Base-by-base conservation (phyloP, 208 protist genomes). In the Acanthamoeba royreba region DNA sequence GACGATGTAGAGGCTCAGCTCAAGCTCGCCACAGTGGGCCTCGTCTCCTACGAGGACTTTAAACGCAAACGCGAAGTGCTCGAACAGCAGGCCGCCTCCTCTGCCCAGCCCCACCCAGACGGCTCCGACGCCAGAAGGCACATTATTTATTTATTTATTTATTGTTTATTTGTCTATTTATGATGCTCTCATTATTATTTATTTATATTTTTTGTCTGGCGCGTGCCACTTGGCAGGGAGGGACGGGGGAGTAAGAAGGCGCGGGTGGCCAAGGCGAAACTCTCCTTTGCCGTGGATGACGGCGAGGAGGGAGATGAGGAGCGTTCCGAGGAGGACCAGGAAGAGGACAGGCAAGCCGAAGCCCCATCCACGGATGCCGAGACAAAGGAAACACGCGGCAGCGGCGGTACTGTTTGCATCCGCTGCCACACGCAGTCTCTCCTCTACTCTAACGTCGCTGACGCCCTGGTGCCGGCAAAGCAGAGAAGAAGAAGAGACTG, bases 201-300 rank as follows among this genome's bases (percentile, higher is more conserved):
- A n/a, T n/a, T n/a, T n/a, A n/a, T n/a, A n/a, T n/a, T n/a, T n/a
- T n/a, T n/a, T n/a, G n/a, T n/a, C n/a, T n/a, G n/a, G n/a, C n/a
- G n/a, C n/a, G n/a, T n/a, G n/a, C n/a, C n/a, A n/a, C n/a, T n/a
- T n/a, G n/a, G n/a, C n/a, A n/a, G n/a, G n/a, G n/a, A n/a, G n/a
- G n/a, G n/a, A n/a, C n/a, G n/a, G n/a, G 61, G 8, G 15, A 3
- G 19, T 13, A 55, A 53, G 38, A 88, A 43, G 66, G 45, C 33
- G 4, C 66, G 58, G 4, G 58, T 92, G 2, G 61, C 55, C 47
- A 95, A 91, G 22, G 69, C 53, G 17, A 94, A 95, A 47, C 66
- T 96, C 38, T 96, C 95, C 45, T 95, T 95, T 63, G 77, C 49
- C 11, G 11, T 93, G n/a, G 94, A 94, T 31, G 95, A 96, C 13